A percentile compares a stretch with the other conserved stretches of the same genome.
These are phyloP conservation scores for Penicillium brasilianum DNA, from an alignment of 2,329 filamentous ascomycete species.

Conservation along the genomic window DNA sequence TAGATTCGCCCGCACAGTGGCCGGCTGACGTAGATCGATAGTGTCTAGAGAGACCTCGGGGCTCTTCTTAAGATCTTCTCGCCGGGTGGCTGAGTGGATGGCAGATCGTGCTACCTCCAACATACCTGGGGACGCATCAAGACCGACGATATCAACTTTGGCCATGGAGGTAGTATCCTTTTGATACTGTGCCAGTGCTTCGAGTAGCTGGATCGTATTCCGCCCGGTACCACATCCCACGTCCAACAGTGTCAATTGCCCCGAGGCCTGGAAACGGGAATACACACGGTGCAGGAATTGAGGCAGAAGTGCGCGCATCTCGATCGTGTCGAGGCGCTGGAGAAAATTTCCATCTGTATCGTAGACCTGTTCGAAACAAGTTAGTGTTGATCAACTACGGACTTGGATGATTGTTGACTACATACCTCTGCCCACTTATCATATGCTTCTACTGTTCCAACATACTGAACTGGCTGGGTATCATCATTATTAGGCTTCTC, in stretches of 20 bases:
- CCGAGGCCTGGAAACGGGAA: constrained; percentile 21
- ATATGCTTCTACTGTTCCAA: constrained; percentile 45
- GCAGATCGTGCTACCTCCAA: constrained; percentile 56
- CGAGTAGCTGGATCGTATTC: constrained; percentile 61
- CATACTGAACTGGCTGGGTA: constrained; percentile 32
- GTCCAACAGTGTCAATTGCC: constrained; percentile 57
- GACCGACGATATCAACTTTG: constrained; percentile 52
- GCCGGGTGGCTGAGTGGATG: constrained; percentile 27
- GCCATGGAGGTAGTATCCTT: constrained; percentile 13
- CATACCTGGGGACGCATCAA: constrained; percentile 65
- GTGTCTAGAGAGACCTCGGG: constrained; percentile 36
- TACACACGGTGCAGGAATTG: constrained; percentile 48
- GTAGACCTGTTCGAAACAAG: constrained; percentile 54
- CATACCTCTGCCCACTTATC: constrained; percentile 46
- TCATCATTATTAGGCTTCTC: neutral
- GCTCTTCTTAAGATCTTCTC: constrained; percentile 1
- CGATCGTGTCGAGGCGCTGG: constrained; percentile 65
- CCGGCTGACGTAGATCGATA: constrained; percentile 47
- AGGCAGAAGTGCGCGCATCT: constrained; percentile 59
- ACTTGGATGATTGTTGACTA: neutral
- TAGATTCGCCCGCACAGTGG: constrained; percentile 4
- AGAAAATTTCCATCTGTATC: constrained; percentile 71
- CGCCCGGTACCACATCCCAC: constrained; percentile 69
- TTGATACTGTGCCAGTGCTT: constrained; percentile 9
- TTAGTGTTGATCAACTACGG: neutral